Evolutionary conservation across 2,329 filamentous ascomycete genomes (phyloP), one percentile per base, ranked within the genome.

Genomic region (Aspergillus intermedius): DNA sequence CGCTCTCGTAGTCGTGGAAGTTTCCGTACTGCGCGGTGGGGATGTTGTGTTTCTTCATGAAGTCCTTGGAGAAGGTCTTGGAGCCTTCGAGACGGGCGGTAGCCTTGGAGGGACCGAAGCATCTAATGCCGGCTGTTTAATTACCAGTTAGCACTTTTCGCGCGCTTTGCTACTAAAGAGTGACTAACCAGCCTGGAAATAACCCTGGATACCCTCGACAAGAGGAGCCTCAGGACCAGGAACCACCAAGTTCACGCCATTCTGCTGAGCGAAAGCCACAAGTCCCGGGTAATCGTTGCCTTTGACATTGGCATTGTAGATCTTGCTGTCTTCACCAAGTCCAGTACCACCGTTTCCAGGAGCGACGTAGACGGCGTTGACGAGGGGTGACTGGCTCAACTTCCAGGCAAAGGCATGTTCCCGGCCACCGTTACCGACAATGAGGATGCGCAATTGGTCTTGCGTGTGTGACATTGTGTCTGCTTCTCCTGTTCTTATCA

Each of bases 331-430:
- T 45, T 60, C 59, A 45, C 81, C 65, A 35, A 68, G 71, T 50
- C 82, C 83, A 23, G 90, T 95, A 50, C 93, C 93, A 58, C 91
- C 91, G 70, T 97, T 97, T 53, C 91, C 91, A 51, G 80, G 80
- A 48, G 78, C 78, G 49, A 81, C 76, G 54, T 71, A 75, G 49
- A 97, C 91, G 59, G 83, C 79, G 61, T 88, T 82, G 52, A 95
- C 88, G 42, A 79, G 78, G 39, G 84, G 77, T 13, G 90, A 95
- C 68, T 95, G 86, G 63, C 84, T 82, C 54, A 97, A 77, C 73
- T 94, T 96, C 91, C 91, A 97, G 39, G 91, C 90, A 54, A 96
- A 80, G 42, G 91, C 88, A 72, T 97, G 90, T 74, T 98, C 93
- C 61, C 93, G 84, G 60, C 91, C 93, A 58, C 93, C 93, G 66